Base-by-base conservation (phyloP, 148 eudicot genomes). In the Mesembryanthemum crystallinum region DNA sequence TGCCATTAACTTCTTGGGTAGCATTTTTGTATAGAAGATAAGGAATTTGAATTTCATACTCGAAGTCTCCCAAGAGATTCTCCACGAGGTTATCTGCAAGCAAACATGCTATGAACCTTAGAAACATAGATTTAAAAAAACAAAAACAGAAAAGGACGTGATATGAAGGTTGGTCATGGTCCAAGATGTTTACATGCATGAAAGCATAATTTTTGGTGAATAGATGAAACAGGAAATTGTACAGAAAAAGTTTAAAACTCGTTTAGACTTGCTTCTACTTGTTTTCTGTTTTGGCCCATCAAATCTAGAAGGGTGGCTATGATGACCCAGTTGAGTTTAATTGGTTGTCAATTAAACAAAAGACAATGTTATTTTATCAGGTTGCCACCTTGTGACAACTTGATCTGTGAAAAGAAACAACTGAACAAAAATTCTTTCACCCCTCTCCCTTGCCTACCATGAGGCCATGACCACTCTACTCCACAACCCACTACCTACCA, bases 1-100 rank as follows among this genome's bases (percentile, higher is more conserved):
- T 89, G 45, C 98, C 98, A 82, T 88, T 93, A 51, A 93, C 98
- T 79, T 93, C 98, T 80, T 91, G 94, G 59, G 91, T 78, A 51
- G 96, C 92, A 84, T 93, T 93, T 45, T 93, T 87, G 79, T 93
- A 93, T 64, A 93, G 62, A 58, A 93, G 82, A 85, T 93, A 93
- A 37, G 98, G 98, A 65, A 81, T 83, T 83, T 91, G 98, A 62
- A 93, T 73, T 81, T 93, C 98, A 81, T 84, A 93, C 84, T 93
- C 98, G 73, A 93, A 93, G 85, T 88, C 96, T 59, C 89, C 96
- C 78, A 89, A 76, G 78, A 93, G 91, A 85, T 91, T 87, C 89
- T 93, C 98, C 67, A 93, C 92, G 23, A 89, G 89, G 64, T 93
- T 93, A 60, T 93, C 98, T 93, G 94, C 65, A 75, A 52, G 37